Evolutionary conservation across 2,329 filamentous ascomycete genomes (phyloP), one percentile per base, ranked within the genome.

Genomic region (Massarina eburnea): DNA sequence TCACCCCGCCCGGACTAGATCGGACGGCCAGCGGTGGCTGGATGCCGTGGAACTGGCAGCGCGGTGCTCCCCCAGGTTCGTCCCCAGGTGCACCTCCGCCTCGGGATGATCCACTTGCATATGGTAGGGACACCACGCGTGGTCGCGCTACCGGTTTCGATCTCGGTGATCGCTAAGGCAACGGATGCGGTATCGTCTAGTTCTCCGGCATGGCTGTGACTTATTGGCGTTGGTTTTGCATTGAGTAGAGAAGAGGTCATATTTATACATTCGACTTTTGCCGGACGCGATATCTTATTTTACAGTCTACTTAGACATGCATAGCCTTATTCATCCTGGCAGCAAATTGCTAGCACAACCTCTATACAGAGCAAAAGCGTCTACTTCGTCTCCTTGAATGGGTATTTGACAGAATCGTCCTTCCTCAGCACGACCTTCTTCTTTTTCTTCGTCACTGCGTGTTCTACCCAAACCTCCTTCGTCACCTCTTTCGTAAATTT

Each of bases 391-490:
- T 77, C 80, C 69, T 82, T 84, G 66, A 75, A 84, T 5, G 83
- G 83, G 63, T 83, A 86, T 50, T 74, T 77, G 17, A 91, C 75
- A 43, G 84, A 80, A 66, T 91, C 88, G 67, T 90, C 88, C 78
- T 94, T 96, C 63, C 88, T 83, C 63, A 89, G 76, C 82, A 86
- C 95, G 56, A 96, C 83, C 77, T 91, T 90, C 67, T 85, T 86
- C 80, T 86, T 89, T 81, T 90, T 95, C 80, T 96, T 96, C 48
- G 81, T 95, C 14, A 79, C 75, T 34, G 82, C 76, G 73, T 99
- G 91, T 78, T 97, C 94, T 34, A 92, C 92, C 82, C 92, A 96
- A 26, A 85, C 78, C 77, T 96, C 88, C 60, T 85, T 83, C 45
- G 85, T 85, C 64, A 88, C 75, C 58, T 84, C 75, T 60, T 83